Percentiles rank a stretch among this genome's conserved stretches.
Evolutionary conservation across 1,284 basidiomycete species (phyloP).

Genomic region (Phellopilus nigrolimitatus): DNA sequence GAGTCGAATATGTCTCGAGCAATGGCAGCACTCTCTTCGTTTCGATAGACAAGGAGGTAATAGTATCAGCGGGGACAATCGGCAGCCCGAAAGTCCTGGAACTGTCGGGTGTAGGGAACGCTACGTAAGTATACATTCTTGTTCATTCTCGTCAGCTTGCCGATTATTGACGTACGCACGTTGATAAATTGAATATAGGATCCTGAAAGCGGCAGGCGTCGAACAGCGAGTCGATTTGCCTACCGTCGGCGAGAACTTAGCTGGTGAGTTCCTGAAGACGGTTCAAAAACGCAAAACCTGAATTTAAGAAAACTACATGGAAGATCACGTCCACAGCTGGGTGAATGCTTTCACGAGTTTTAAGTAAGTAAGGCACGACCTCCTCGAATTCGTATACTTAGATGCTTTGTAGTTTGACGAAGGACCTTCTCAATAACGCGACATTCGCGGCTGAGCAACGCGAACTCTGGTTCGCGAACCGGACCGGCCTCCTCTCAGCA

Average conservation of each 20-base stretch:
- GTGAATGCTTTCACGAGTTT: constrained; percentile 18
- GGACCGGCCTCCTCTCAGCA: constrained; percentile 20
- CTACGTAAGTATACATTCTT: constrained; percentile 11
- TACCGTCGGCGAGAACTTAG: constrained; percentile 10
- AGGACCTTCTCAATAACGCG: constrained; percentile 19
- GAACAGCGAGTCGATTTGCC: not conserved
- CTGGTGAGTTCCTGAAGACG: not conserved
- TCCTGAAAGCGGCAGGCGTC: constrained; percentile 7
- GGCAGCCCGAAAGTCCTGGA: constrained; percentile 27
- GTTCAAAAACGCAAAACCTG: not conserved
- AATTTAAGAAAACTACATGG: too few species aligned
- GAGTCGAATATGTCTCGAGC: constrained; percentile 17
- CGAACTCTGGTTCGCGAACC: constrained; percentile 19
- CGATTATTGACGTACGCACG: too few species aligned
- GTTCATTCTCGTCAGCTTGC: not conserved
- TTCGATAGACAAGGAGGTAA: constrained; percentile 16
- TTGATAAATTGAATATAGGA: constrained; percentile 16
- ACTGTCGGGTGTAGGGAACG: constrained; percentile 29
- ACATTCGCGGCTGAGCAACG: constrained; percentile 19
- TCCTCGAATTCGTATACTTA: not conserved
- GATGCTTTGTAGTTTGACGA: constrained; percentile 11
- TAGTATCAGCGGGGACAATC: constrained; percentile 21
- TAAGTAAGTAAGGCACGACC: constrained; percentile 1
- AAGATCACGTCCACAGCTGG: constrained; percentile 20
- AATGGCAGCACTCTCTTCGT: constrained; percentile 9